Conservation (phyloP, 345 rosid genomes). For the Eucalyptus tenuipes region DNA sequence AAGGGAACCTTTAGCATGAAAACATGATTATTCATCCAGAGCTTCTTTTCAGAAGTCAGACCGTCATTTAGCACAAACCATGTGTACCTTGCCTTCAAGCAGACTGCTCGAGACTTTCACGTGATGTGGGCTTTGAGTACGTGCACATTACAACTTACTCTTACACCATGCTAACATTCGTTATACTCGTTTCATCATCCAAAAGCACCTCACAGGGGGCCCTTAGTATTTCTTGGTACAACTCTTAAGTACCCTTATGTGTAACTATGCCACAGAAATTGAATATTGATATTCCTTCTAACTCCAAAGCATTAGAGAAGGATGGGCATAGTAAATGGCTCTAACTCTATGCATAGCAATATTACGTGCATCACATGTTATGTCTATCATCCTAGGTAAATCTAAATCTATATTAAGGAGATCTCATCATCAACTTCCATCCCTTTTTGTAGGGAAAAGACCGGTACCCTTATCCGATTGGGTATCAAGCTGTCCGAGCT, state of each 20-base stretch:
- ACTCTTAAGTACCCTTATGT: neutral
- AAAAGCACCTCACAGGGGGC: neutral
- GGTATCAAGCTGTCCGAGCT: conserved; percentile 62
- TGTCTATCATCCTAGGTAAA: neutral
- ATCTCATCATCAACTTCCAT: neutral
- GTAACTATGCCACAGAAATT: neutral
- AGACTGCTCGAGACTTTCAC: neutral
- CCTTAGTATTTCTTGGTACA: neutral
- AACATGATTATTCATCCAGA: neutral
- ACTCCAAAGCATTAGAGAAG: neutral
- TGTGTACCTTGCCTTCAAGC: neutral
- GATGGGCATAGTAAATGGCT: neutral
- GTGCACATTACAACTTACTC: neutral
- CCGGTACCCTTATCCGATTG: conserved; percentile 90
- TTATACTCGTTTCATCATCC: neutral
- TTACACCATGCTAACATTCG: neutral
- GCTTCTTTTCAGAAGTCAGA: neutral
- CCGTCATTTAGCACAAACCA: neutral
- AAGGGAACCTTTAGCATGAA: neutral
- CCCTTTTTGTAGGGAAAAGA: conserved; percentile 56
- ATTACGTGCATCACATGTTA: neutral
- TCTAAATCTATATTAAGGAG: neutral
- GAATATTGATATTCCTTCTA: neutral
- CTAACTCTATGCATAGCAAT: neutral
- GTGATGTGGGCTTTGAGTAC: neutral